Evolutionary conservation across 768 basidiomycete genomes (phyloP), one percentile per base, ranked within the genome.

Genomic region (Guyanaporus albipodus): DNA sequence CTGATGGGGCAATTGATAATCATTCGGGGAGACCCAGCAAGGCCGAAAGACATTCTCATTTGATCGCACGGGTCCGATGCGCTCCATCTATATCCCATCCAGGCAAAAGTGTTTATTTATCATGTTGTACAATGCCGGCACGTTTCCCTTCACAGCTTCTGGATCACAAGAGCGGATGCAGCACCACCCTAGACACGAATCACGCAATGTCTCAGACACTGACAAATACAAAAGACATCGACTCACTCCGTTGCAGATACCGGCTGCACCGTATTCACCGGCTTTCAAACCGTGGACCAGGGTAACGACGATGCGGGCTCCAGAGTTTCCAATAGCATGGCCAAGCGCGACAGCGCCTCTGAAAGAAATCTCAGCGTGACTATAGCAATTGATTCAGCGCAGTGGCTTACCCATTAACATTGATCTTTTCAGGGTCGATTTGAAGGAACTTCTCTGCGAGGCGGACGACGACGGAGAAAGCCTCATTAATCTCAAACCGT

Each of bases 311-410:
- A 98, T 97, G 41, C 95, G 85, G 38, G 89, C 80, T 17, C 95
- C 95, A 31, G 92, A 96, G 69, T 91, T 97, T 49, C 95, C 95
- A 63, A 98, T 91, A 35, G 95, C 91, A 66, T 97, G 87, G 26
- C 94, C 94, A 39, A 97, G 84, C 44, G 95, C 89, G 53, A 98
- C 95, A 40, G 91, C 95, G 68, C 95, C 95, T 67, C 94, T 95
- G 59, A 67, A 37, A 56, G 53, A 50, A 2, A 33, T 27, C 44
- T 53, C 38, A 55, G 15, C 45, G 28, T 34, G 8, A 51, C 23
- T 41, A 34, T 14, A 29, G 44, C 34, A 45, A 36, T 47, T 46
- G 42, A 42, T 22, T 7, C 9, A 36, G 23, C 8, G 33, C 41
- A 37, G 28, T 44, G 18, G 71, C 83, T 23, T 66, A 88, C 89